phyloP scores from a whole-genome alignment of 164 flowering plant genomes.

The Magnolia officinalis region DNA sequence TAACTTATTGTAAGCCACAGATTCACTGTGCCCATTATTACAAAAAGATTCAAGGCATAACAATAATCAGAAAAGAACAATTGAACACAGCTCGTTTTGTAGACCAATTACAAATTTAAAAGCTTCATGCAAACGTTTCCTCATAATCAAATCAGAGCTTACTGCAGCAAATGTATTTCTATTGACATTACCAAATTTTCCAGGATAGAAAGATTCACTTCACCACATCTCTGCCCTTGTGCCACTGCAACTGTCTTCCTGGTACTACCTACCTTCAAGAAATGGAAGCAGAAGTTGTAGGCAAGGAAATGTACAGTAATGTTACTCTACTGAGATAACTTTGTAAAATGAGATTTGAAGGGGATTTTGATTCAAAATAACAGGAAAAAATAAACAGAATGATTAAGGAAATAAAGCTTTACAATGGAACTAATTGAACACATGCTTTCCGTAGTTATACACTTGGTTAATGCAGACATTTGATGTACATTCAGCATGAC shows the following conservation, averaged over 20 bases:
- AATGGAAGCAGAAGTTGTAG: constrained; percentile 1
- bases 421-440: not conserved
- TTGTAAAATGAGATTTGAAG: too few species aligned
- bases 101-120: not conserved
- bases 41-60: not conserved
- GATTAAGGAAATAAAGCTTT: not conserved
- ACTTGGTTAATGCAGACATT: not conserved
- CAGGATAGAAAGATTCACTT: constrained; percentile 55
- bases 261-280: constrained; percentile 70
- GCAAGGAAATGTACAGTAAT: not conserved
- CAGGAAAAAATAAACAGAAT: not conserved
- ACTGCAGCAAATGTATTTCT: not conserved
- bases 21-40: not conserved
- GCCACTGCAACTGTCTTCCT: constrained; percentile 72
- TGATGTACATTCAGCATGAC: too few species aligned
- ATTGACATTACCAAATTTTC: constrained; percentile 62
- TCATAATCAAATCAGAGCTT: not conserved
- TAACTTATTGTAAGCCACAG: too few species aligned
- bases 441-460: not conserved
- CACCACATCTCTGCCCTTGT: constrained; percentile 81
- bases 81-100: not conserved
- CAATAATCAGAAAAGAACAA: not conserved
- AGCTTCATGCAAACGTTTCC: not conserved
- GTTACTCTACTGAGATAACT: not conserved
- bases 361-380: not conserved